Conservation (phyloP, 2,329 filamentous ascomycete species). For the Cercospora sp. region DNA sequence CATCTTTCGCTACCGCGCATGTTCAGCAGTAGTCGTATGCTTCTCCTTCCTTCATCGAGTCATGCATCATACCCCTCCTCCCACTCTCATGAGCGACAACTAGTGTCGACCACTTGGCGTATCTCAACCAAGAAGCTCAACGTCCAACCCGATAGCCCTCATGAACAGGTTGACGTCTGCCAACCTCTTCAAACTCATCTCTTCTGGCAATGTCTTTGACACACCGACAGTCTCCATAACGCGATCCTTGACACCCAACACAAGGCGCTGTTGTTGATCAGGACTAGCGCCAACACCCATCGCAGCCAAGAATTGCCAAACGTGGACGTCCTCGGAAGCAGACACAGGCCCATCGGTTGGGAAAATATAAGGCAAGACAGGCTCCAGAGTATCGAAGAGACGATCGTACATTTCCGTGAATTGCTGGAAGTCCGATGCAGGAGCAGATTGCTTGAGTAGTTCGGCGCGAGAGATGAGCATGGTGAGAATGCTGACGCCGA, state of each 20-base stretch:
- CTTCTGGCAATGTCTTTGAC: slow-evolving; percentile 82
- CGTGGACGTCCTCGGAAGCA: slow-evolving; percentile 77
- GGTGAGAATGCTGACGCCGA: slow-evolving; percentile 85
- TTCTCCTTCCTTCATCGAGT: neutral
- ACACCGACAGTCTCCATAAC: slow-evolving; percentile 93
- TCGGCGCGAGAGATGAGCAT: slow-evolving; percentile 94
- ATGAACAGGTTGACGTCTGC: slow-evolving; percentile 97
- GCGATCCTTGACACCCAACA: slow-evolving; percentile 94
- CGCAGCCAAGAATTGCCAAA: slow-evolving; percentile 96
- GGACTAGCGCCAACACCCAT: slow-evolving; percentile 91
- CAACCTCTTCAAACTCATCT: slow-evolving; percentile 79
- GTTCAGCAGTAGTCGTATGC: slow-evolving; percentile 19
- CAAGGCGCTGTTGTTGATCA: slow-evolving; percentile 91
- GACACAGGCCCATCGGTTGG: slow-evolving; percentile 79
- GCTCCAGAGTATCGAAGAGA: slow-evolving; percentile 85
- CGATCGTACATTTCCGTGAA: slow-evolving; percentile 82
- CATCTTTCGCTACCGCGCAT: slow-evolving; percentile 18
- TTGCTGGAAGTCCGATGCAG: slow-evolving; percentile 71
- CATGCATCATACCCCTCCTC: neutral
- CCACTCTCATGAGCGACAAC: neutral
- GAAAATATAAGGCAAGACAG: slow-evolving; percentile 81
- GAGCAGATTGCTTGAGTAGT: slow-evolving; percentile 73
- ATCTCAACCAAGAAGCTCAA: slow-evolving; percentile 67
- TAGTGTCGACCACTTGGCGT: neutral
- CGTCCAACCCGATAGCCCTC: slow-evolving; percentile 97